These are phyloP conservation scores for Cydonia oblonga DNA, from an alignment of 331 rosid species.

Conservation along the genomic window DNA sequence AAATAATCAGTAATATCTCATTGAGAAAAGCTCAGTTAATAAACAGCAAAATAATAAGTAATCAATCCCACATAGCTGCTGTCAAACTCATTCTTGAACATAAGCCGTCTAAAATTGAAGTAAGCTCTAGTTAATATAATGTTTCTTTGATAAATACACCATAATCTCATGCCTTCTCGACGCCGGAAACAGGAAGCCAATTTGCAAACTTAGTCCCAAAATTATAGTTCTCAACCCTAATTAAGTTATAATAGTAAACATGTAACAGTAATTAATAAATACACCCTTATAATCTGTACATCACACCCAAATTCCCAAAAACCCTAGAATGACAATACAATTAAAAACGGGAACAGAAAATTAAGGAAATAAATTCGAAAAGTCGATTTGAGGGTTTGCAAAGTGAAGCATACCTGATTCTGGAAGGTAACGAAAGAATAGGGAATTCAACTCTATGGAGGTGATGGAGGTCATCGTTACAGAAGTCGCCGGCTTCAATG, in stretches of 20 bases:
- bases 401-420: constrained; percentile 58
- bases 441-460: constrained; percentile 76
- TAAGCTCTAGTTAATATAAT: not conserved
- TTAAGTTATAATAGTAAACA: not conserved
- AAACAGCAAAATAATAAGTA: too few species aligned
- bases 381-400: not conserved
- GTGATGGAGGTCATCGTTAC: constrained; percentile 53
- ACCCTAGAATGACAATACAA: not conserved
- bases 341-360: not conserved
- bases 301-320: not conserved
- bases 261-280: not conserved
- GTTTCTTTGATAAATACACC: not conserved
- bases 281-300: not conserved
- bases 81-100: constrained; percentile 77
- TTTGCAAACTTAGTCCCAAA: not conserved
- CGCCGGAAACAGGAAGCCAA: not conserved
- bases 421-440: constrained; percentile 80
- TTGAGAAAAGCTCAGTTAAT: not conserved
- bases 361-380: not conserved
- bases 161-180: not conserved
- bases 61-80: constrained; percentile 71
- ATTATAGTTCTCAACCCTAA: not conserved
- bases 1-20: not conserved
- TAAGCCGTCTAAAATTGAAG: constrained; percentile 60
- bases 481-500: constrained; percentile 20